phyloP scores from a whole-genome alignment of 169 alveolate genomes.

The Perkinsus chesapeaki region DNA sequence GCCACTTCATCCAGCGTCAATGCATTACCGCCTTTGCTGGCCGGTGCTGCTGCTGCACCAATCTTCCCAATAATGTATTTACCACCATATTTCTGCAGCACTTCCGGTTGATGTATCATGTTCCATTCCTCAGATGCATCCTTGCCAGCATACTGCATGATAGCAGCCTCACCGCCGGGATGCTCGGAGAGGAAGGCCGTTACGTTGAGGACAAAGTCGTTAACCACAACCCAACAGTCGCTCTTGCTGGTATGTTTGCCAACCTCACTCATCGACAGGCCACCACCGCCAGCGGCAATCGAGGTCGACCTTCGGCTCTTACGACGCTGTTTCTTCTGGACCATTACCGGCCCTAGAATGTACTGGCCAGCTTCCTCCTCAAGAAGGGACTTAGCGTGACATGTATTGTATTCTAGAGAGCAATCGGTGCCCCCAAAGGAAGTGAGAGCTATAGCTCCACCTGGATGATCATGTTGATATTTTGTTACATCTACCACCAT shows the following conservation, averaged over 20 bases:
- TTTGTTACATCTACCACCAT: slow-evolving; percentile 48
- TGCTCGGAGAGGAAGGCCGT: slow-evolving; percentile 41
- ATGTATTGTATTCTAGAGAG: background rate
- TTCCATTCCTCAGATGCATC: slow-evolving; percentile 26
- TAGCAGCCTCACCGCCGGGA: slow-evolving; percentile 47
- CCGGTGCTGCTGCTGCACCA: too few relatives aligned
- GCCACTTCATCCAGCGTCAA: slow-evolving; percentile 14
- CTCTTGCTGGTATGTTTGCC: slow-evolving; percentile 36
- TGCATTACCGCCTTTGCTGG: too few relatives aligned
- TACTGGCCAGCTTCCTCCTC: background rate
- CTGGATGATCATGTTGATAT: slow-evolving; percentile 47
- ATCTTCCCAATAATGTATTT: background rate
- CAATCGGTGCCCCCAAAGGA: background rate
- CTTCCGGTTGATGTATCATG: background rate
- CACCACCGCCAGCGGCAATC: slow-evolving; percentile 49
- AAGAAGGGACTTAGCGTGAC: background rate
- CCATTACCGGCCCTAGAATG: background rate
- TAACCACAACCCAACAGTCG: slow-evolving; percentile 43
- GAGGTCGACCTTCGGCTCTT: slow-evolving; percentile 35
- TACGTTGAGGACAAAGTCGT: slow-evolving; percentile 43
- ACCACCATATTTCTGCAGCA: background rate
- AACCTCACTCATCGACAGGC: slow-evolving; percentile 49
- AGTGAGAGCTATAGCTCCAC: slow-evolving; percentile 37
- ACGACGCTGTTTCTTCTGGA: background rate
- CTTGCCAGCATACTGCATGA: slow-evolving; percentile 39